Percentiles rank a stretch among this genome's conserved stretches.
Conservation (phyloP, 1,284 basidiomycete species). For the Omphalotus olearius region DNA sequence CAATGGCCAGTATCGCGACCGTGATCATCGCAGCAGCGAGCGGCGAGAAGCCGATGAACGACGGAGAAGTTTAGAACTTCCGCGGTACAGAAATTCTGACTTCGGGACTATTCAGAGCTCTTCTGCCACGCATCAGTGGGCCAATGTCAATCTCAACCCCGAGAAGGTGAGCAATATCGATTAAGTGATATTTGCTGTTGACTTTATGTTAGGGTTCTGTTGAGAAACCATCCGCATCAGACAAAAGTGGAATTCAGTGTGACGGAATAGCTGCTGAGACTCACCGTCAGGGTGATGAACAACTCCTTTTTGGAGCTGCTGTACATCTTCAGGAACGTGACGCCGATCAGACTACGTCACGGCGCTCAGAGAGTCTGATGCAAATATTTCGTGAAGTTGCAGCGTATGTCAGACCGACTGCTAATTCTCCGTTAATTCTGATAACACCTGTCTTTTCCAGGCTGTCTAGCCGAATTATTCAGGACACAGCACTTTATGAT, state of each 20-base stretch:
- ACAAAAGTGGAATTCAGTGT: too few relatives aligned
- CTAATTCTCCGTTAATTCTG: neutral
- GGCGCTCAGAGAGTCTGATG: constrained; percentile 4
- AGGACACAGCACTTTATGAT: constrained; percentile 35
- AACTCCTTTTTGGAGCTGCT: neutral
- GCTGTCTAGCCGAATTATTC: constrained; percentile 38
- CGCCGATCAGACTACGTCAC: neutral
- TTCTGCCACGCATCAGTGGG: too few relatives aligned
- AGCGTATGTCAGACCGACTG: neutral
- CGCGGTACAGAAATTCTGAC: too few relatives aligned
- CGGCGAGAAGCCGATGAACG: neutral
- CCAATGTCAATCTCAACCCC: too few relatives aligned
- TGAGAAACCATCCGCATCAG: too few relatives aligned
- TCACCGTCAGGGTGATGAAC: too few relatives aligned
- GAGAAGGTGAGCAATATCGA: too few relatives aligned
- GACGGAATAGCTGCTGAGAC: too few relatives aligned
- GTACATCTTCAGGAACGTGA: neutral
- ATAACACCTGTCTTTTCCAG: constrained; percentile 23
- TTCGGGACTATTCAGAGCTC: too few relatives aligned
- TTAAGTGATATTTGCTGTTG: too few relatives aligned
- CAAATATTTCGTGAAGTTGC: constrained; percentile 9
- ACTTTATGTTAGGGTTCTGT: too few relatives aligned
- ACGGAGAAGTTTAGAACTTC: neutral
- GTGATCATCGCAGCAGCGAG: neutral
- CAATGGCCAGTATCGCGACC: too few relatives aligned